Base-by-base conservation (phyloP, 2,329 filamentous ascomycete species). In the Fusarium nygamai region DNA sequence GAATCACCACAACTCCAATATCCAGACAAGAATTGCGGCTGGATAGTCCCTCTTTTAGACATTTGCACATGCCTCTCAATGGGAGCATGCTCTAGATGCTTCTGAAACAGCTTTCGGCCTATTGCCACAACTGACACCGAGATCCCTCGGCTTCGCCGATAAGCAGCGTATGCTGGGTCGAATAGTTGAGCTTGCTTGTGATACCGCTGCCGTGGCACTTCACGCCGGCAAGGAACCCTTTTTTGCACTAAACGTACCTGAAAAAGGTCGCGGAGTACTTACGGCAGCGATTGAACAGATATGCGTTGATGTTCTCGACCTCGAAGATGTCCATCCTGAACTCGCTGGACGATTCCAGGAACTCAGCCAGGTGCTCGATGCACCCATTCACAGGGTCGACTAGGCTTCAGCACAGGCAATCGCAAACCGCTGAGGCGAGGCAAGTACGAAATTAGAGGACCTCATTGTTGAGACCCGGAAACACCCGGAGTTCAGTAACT, bases 381-480 rank as follows among this genome's bases (percentile, higher is more conserved):
- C 1, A 4, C 50, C 50, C 0, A 27, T 53, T 6, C n/a, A 8
- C 11, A 4, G n/a, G 8, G n/a, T 9, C 4, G 12, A 53, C 8
- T 27, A n/a, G 3, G n/a, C 3, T 3, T 53, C n/a, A 20, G 33
- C 50, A 6, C 33, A 53, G 19, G 50, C 6, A 2, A 16, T 20
- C 8, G 33, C 12, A 22, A 27, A 24, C 4, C 20, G 8, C 4
- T 29, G 36, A 2, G 9, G 17, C 6, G 22, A 43, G 5, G 36
- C 34, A 4, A 44, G 20, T 6, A 5, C 4, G 0, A 7, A 41
- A 4, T 17, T 64, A 20, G 29, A 64, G 0, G 1, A 1, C 0
- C 29, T 64, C 2, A 5, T 64, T 7, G 4, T 1, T 11, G 34
- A 64, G 13, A 61, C 48, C 3, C 20, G 43, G 8, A 16, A 41